Base-by-base conservation (phyloP, 495 filamentous ascomycete genomes). In the Cercophora newfieldiana region DNA sequence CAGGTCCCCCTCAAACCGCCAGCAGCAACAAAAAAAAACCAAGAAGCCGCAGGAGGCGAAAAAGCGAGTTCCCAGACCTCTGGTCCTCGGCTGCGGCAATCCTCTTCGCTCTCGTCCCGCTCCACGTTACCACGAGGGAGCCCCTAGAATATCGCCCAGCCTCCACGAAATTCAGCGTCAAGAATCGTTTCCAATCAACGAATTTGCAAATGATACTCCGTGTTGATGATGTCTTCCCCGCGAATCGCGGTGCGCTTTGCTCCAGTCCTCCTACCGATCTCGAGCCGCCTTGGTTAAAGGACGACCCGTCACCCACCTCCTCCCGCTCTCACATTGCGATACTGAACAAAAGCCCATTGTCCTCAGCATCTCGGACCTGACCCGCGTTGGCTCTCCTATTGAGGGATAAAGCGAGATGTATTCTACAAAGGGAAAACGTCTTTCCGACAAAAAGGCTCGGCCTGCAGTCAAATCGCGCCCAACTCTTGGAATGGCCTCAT, bases 401-500 rank as follows among this genome's bases (percentile, higher is more conserved):
- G 10, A 44, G 12, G 5, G 12, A 44, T 44, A 44, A 44, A 44
- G 37, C 37, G 37, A 16, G 37, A 44, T 44, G 18, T 44, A 12
- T 33, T 5, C 30, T 44, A 16, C 12, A 14, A 44, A 44, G 2
- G 21, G 50, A 54, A 26, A 8, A 54, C n/a, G 10, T 2, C 21
- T 26, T 8, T 12, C 25, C 22, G 50, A 14, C 37, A 44, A 44
- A 44, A 44, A 44, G 37, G 12, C 37, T 8, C 37, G 18, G 37
- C 37, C 3, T 44, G 37, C 37, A 44, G 12, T 44, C 10, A 16
- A 31, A 25, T 29, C 22, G 8, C 24, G 28, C 28, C 54, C 54
- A 31, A 58, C 26, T 58, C 55, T 58, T 58, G 55, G 55, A 58
- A 58, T 58, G 55, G 55, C 55, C 55, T 58, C 55, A 58, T 29